These are phyloP conservation scores for Cichorium intybus DNA, from an alignment of 140 eudicot species.

Conservation along the genomic window DNA sequence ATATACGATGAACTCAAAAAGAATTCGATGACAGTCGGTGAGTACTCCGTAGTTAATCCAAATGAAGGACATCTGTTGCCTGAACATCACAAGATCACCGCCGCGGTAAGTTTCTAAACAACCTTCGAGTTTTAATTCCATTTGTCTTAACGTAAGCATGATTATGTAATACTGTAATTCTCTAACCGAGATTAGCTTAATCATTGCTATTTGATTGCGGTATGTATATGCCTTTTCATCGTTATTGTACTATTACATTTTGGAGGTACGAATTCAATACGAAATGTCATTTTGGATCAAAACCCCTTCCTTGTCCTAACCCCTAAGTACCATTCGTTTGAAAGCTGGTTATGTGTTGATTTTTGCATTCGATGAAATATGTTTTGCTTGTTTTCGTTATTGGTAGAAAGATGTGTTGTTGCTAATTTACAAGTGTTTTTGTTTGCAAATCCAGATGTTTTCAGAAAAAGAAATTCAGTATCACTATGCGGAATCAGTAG, in stretches of 20 bases:
- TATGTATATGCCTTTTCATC: too few species aligned
- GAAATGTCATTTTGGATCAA: too few species aligned
- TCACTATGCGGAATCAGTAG: slow-evolving; percentile 38
- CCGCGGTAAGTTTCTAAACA: slow-evolving; percentile 34
- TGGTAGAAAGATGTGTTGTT: too few species aligned
- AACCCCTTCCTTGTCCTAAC: not conserved
- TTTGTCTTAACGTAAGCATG: too few species aligned
- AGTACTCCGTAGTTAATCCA: slow-evolving; percentile 48
- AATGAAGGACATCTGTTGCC: slow-evolving; percentile 51
- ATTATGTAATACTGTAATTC: not conserved
- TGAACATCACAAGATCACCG: slow-evolving; percentile 48
- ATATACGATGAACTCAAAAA: slow-evolving; percentile 47
- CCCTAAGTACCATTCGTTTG: not conserved
- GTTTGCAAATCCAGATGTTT: slow-evolving; percentile 33
- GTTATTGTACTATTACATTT: too few species aligned
- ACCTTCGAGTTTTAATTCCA: not conserved
- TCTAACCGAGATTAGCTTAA: not conserved
- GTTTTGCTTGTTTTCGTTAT: too few species aligned
- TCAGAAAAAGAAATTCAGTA: slow-evolving; percentile 30
- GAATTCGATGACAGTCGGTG: slow-evolving; percentile 55
- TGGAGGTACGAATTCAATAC: too few species aligned
- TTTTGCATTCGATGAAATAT: too few species aligned
- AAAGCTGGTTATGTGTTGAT: too few species aligned
- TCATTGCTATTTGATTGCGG: not conserved
- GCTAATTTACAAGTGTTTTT: too few species aligned